These are phyloP conservation scores for Odontarrhena argentea DNA, from an alignment of 345 rosid genomes.

Conservation along the genomic window DNA sequence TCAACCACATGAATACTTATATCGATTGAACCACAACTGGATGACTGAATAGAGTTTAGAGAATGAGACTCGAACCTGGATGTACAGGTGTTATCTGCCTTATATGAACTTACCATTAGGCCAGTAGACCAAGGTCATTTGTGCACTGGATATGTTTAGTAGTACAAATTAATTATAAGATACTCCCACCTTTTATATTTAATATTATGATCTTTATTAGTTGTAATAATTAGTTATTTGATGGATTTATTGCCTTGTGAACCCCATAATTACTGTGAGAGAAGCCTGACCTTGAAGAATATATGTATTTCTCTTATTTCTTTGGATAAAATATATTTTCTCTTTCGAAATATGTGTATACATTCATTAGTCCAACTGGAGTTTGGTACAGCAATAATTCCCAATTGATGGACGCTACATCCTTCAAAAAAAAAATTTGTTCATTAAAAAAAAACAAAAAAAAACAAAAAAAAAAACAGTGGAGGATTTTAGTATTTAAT, in stretches of 20 bases:
- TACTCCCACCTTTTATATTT: not conserved
- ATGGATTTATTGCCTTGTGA: slow-evolving; percentile 13
- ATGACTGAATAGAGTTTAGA: too few relatives aligned
- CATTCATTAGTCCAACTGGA: slow-evolving; percentile 26
- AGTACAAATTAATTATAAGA: not conserved
- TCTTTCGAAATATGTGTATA: not conserved
- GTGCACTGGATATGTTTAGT: not conserved
- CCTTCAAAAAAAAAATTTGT: not conserved
- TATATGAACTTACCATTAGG: too few relatives aligned
- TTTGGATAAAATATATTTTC: too few relatives aligned
- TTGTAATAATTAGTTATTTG: slow-evolving; percentile 18
- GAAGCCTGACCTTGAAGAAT: slow-evolving; percentile 13
- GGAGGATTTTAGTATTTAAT: too few relatives aligned
- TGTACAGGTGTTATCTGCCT: too few relatives aligned
- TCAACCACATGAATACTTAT: too few relatives aligned
- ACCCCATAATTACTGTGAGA: not conserved
- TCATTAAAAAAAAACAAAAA: too few relatives aligned
- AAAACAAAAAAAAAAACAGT: too few relatives aligned
- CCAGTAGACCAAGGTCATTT: too few relatives aligned
- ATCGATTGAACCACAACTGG: too few relatives aligned
- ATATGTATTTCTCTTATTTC: not conserved
- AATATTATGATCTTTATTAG: slow-evolving; percentile 11
- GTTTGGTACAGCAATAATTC: slow-evolving; percentile 22
- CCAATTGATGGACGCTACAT: not conserved
- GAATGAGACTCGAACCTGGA: too few relatives aligned